A percentile compares a stretch with the other conserved stretches of the same genome.
Evolutionary conservation across 1,284 basidiomycete species (phyloP).

Genomic region (Ustilago sp.): DNA sequence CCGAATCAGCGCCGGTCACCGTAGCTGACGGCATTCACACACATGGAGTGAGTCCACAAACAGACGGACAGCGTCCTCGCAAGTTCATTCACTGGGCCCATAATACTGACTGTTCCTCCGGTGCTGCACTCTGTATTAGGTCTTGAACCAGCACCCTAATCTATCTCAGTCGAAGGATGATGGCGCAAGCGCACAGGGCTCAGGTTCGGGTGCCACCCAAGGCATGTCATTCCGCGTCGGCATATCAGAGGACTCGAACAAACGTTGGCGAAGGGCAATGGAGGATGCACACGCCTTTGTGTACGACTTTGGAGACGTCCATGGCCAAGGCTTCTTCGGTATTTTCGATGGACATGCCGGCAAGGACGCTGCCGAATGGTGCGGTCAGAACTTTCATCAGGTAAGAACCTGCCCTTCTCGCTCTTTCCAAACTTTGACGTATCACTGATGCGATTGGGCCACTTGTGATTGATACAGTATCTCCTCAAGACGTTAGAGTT

Average conservation of each 20-base stretch:
- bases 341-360: slow-evolving; percentile 99
- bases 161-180: slow-evolving; percentile 3
- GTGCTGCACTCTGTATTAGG: slow-evolving; percentile 6
- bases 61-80: neutral
- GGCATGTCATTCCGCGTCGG: slow-evolving; percentile 77
- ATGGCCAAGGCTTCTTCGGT: slow-evolving; percentile 96
- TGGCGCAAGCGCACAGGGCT: slow-evolving; percentile 8
- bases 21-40: slow-evolving; percentile 35
- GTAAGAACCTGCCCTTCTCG: slow-evolving; percentile 71
- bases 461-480: slow-evolving; percentile 47
- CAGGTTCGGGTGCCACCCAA: neutral
- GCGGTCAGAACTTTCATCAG: slow-evolving; percentile 93
- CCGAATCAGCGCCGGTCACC: slow-evolving; percentile 39
- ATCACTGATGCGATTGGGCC: neutral
- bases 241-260: slow-evolving; percentile 84
- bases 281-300: slow-evolving; percentile 97
- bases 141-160: slow-evolving; percentile 47
- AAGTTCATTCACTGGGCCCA: neutral
- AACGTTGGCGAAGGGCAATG: slow-evolving; percentile 91
- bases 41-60: slow-evolving; percentile 31
- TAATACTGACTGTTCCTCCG: neutral
- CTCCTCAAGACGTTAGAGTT: slow-evolving; percentile 70
- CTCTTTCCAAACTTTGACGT: neutral
- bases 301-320: slow-evolving; percentile 88
- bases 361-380: slow-evolving; percentile 99